Conservation (phyloP, 1,284 basidiomycete genomes). For the Rhodofomes roseus region DNA sequence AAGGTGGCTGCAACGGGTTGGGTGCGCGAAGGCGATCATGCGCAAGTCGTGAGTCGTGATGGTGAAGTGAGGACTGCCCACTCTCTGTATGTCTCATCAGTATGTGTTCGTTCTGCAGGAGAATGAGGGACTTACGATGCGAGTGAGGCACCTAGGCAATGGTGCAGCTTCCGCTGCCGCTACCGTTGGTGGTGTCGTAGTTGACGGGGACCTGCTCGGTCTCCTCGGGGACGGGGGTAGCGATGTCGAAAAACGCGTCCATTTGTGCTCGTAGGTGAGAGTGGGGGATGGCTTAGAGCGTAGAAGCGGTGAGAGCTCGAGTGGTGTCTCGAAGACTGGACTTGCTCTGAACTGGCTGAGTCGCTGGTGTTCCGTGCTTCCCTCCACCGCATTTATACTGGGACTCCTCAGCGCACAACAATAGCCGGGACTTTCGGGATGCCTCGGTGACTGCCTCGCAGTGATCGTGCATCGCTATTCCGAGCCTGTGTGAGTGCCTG, state of each 20-base stretch:
- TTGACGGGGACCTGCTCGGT: constrained; percentile 5
- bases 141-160: constrained; percentile 2
- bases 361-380: background rate
- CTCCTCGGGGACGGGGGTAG: constrained; percentile 9
- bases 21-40: background rate
- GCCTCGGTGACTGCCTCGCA: background rate
- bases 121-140: background rate
- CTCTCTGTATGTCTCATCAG: background rate
- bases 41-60: background rate
- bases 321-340: background rate
- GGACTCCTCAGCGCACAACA: background rate
- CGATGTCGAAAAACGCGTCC: constrained; percentile 12
- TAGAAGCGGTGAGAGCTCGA: background rate
- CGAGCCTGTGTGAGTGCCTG: background rate
- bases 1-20: background rate
- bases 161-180: background rate
- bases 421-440: background rate
- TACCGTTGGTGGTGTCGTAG: constrained; percentile 1
- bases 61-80: background rate
- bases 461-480: background rate
- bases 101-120: background rate
- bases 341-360: background rate
- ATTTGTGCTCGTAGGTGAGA: constrained; percentile 5
- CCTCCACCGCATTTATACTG: background rate
- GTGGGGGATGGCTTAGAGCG: background rate